Evolutionary conservation across 2,329 filamentous ascomycete species (phyloP).

Genomic region (Gaeumannomyces sp.): DNA sequence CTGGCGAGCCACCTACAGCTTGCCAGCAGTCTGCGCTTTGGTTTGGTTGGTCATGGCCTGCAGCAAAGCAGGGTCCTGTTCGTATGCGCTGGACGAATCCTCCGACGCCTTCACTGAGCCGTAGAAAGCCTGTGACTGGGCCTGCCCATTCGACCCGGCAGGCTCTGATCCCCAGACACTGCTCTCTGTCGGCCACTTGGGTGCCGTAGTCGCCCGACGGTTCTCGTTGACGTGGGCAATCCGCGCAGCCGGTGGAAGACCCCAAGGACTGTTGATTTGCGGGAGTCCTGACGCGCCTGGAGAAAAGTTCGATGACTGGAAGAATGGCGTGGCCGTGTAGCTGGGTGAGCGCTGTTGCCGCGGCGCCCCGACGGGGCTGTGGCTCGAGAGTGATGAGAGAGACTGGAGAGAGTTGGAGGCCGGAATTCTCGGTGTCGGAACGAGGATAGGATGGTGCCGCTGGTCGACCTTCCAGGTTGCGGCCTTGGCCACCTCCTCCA

Average conservation of each 20-base stretch:
- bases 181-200: constrained; percentile 17
- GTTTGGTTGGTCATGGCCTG: not conserved
- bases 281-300: constrained; percentile 24
- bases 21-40: not conserved
- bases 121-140: not conserved
- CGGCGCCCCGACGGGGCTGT: not conserved
- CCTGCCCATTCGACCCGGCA: not conserved
- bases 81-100: not conserved
- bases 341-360: constrained; percentile 1
- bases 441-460: not conserved
- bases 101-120: not conserved
- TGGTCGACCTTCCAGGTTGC: constrained; percentile 3
- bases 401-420: not conserved
- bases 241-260: constrained; percentile 16
- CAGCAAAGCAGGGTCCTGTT: not conserved
- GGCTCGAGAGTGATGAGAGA: not conserved
- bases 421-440: not conserved
- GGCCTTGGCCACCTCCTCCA: constrained; percentile 8
- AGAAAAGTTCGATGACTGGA: constrained; percentile 24
- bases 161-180: constrained; percentile 16
- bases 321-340: constrained; percentile 9
- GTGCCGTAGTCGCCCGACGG: not conserved
- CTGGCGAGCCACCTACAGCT: not conserved
- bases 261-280: constrained; percentile 26
- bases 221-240: not conserved